phyloP scores from a whole-genome alignment of 1,284 basidiomycete species.

The Naganishia liquefaciens region DNA sequence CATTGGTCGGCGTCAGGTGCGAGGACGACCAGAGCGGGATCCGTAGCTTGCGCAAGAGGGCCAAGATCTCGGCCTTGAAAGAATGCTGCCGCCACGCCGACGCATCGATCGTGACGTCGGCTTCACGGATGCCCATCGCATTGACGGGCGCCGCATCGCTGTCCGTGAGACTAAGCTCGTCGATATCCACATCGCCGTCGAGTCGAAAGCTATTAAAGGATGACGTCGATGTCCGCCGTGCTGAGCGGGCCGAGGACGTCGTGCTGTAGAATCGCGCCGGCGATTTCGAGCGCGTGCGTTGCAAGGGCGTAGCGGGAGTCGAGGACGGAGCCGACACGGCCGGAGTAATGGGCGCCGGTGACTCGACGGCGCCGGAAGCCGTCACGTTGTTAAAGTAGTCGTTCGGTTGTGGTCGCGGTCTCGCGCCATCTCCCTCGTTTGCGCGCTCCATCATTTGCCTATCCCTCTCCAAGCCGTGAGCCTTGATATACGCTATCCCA shows the following conservation, averaged over 20 bases:
- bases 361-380: slow-evolving; percentile 18
- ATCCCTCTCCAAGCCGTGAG: slow-evolving; percentile 51
- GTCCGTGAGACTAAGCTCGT: slow-evolving; percentile 10
- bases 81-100: slow-evolving; percentile 62
- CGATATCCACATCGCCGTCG: slow-evolving; percentile 19
- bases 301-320: slow-evolving; percentile 50
- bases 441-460: slow-evolving; percentile 5
- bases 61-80: slow-evolving; percentile 52
- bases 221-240: slow-evolving; percentile 23
- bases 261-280: slow-evolving; percentile 1
- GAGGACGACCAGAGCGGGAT: slow-evolving; percentile 54
- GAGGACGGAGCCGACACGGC: slow-evolving; percentile 51
- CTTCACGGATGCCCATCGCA: slow-evolving; percentile 62
- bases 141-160: slow-evolving; percentile 10
- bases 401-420: slow-evolving; percentile 17
- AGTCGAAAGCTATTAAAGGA: slow-evolving; percentile 30
- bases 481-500: slow-evolving; percentile 61
- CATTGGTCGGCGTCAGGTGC: slow-evolving; percentile 52
- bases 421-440: slow-evolving; percentile 4
- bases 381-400: slow-evolving; percentile 18
- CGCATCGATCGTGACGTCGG: slow-evolving; percentile 64
- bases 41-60: slow-evolving; percentile 44
- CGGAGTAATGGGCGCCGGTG: slow-evolving; percentile 23
- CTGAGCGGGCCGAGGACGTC: neutral
- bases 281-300: slow-evolving; percentile 54